Percentiles rank a stretch among this genome's conserved stretches.
phyloP scores from a whole-genome alignment of 2,329 filamentous ascomycete genomes.

The Epichloe brachyelytri region DNA sequence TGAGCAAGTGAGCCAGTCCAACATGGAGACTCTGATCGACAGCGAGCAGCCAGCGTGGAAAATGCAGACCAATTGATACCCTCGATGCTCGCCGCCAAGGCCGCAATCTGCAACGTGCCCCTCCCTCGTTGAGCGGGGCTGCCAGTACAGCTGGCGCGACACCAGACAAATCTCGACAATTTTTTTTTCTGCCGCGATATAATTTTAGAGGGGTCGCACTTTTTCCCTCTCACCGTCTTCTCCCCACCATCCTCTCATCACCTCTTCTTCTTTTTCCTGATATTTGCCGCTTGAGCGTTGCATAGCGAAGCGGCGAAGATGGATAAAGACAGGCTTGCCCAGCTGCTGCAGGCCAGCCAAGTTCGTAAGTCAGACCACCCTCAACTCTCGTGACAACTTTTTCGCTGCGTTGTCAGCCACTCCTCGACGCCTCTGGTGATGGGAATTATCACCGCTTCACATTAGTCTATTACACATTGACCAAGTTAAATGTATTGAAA shows the following conservation, averaged over 20 bases:
- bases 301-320: constrained; percentile 14
- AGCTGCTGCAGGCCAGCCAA: constrained; percentile 77
- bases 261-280: constrained; percentile 4
- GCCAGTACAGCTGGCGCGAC: not conserved
- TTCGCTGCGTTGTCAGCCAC: constrained; percentile 3
- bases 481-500: too few relatives aligned
- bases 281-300: constrained; percentile 7
- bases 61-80: not conserved
- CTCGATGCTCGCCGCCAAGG: not conserved
- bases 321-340: constrained; percentile 60
- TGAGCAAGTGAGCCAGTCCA: too few relatives aligned
- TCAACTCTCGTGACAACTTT: not conserved
- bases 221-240: constrained; percentile 7
- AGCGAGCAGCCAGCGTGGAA: too few relatives aligned
- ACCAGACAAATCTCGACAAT: constrained; percentile 2
- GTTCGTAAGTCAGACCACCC: constrained; percentile 50
- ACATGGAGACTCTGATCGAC: too few relatives aligned
- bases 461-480: too few relatives aligned
- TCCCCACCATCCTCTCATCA: not conserved
- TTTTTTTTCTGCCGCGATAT: constrained; percentile 10
- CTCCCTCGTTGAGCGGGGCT: constrained; percentile 6
- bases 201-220: constrained; percentile 5
- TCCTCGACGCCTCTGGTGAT: not conserved
- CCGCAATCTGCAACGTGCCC: not conserved
- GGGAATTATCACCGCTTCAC: too few relatives aligned